These are phyloP conservation scores for Irpex sp. DNA, from an alignment of 1,284 basidiomycete species.

Conservation along the genomic window DNA sequence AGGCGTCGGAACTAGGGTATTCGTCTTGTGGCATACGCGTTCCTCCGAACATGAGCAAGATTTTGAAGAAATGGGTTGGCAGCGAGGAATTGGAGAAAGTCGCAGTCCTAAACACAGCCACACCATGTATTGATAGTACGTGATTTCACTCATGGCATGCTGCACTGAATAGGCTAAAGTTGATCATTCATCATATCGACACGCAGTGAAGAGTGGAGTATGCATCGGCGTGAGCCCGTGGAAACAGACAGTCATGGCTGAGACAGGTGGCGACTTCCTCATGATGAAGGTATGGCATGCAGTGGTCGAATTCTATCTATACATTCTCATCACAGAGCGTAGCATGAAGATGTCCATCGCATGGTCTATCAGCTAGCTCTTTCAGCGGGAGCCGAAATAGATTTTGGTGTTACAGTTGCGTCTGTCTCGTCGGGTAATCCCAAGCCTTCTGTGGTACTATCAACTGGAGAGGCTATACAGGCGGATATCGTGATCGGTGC, in stretches of 20 bases:
- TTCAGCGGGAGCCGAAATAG: slow-evolving; percentile 35
- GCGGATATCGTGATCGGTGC: slow-evolving; percentile 25
- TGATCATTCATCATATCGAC: not conserved
- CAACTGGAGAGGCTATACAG: slow-evolving; percentile 26
- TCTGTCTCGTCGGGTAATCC: slow-evolving; percentile 6
- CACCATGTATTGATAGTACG: slow-evolving; percentile 27
- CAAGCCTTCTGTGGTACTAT: slow-evolving; percentile 22
- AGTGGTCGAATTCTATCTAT: not conserved
- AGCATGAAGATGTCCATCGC: slow-evolving; percentile 35
- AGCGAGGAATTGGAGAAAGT: slow-evolving; percentile 31
- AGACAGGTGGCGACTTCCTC: slow-evolving; percentile 50
- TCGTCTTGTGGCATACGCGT: slow-evolving; percentile 40
- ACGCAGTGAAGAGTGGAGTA: slow-evolving; percentile 39
- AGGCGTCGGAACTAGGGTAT: slow-evolving; percentile 26
- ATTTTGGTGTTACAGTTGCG: slow-evolving; percentile 33
- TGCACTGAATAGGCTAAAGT: not conserved
- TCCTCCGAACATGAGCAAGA: slow-evolving; percentile 50
- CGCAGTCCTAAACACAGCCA: slow-evolving; percentile 26
- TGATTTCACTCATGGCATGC: not conserved
- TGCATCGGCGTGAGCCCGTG: slow-evolving; percentile 43
- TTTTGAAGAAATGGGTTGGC: slow-evolving; percentile 49
- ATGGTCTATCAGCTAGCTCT: slow-evolving; percentile 38
- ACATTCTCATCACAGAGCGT: not conserved
- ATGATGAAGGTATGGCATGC: slow-evolving; percentile 37
- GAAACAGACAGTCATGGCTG: slow-evolving; percentile 47